Evolutionary conservation across 148 eudicot genomes (phyloP).

Genomic region (Silene conica): DNA sequence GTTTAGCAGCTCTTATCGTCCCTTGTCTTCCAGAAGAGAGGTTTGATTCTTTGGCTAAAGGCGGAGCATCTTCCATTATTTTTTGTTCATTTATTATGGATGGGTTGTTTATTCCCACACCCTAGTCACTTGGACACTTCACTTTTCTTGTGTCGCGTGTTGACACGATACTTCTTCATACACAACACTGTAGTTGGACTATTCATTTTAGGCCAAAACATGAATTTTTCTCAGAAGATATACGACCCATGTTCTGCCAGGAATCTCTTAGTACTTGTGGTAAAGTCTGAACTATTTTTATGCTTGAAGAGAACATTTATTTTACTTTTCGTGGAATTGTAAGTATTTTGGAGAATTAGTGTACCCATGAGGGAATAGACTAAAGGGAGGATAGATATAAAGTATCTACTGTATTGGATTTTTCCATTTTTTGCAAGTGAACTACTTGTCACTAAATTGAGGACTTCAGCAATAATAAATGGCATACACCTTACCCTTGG

Average conservation of each 20-base stretch:
- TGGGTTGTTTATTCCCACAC: not conserved
- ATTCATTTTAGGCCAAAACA: no score
- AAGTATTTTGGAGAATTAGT: not conserved
- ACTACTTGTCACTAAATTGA: not conserved
- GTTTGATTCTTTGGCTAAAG: constrained; percentile 30
- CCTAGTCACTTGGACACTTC: not conserved
- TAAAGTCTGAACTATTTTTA: not conserved
- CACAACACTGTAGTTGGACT: no score
- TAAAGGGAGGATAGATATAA: not conserved
- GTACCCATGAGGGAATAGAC: not conserved
- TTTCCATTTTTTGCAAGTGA: not conserved
- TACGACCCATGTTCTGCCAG: not conserved
- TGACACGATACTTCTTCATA: no score
- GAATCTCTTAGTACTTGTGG: not conserved
- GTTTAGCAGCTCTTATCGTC: constrained; percentile 37
- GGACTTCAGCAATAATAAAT: not conserved
- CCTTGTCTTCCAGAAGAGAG: constrained; percentile 57
- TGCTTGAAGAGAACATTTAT: not conserved
- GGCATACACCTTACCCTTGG: not conserved
- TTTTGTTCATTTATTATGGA: not conserved
- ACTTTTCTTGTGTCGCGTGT: no score
- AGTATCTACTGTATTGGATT: not conserved
- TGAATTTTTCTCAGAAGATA: no score
- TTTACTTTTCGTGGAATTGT: not conserved
- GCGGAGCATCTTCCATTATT: not conserved